Evolutionary conservation across 225 moss, liverwort and hornwort genomes (phyloP), one percentile per base, ranked within the genome.

Genomic region (Physcomitrium patens): DNA sequence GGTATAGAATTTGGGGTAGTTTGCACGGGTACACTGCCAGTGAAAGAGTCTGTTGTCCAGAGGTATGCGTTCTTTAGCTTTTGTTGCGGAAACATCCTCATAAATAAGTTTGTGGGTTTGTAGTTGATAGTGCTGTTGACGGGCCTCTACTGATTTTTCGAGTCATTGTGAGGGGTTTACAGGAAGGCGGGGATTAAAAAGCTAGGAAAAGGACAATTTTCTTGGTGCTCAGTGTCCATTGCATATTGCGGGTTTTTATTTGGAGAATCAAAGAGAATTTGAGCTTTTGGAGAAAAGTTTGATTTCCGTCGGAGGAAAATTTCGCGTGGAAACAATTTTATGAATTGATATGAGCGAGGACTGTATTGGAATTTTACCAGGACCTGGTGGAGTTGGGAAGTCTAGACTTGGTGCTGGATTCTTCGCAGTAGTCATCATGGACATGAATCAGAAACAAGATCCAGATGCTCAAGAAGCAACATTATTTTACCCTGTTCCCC

Each of bases 401-500:
- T 0, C 12, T 45, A 65, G 68, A 57, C 45, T 58, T 56, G 52
- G 46, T 68, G 52, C 52, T 57, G 10, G 43, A 0, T 72, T 19
- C 63, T 73, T 69, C 46, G 68, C 45, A 62, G 19, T 69, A 28
- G 58, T 9, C 70, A 65, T 37, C 52, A 82, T 82, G 82, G 70
- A 82, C 74, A 51, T 69, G 74, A 55, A 44, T 54, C 54, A 55
- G 65, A 45, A 56, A 28, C 42, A 73, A 26, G 12, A 56, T 37
- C 47, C 53, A 45, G 55, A 78, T 65, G 19, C 70, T 22, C 59
- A 73, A 59, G 82, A 63, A 28, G 37, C 37, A 52, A 2, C 31
- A 37, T 57, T 49, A 9, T 82, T 82, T 50, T 74, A 70, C 41
- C 83, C 85, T 47, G 69, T 78, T 68, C 80, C 82, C 24, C 82